Evolutionary conservation across 352 stramenopile species (phyloP).

Genomic region (Sclerospora graminicola): DNA sequence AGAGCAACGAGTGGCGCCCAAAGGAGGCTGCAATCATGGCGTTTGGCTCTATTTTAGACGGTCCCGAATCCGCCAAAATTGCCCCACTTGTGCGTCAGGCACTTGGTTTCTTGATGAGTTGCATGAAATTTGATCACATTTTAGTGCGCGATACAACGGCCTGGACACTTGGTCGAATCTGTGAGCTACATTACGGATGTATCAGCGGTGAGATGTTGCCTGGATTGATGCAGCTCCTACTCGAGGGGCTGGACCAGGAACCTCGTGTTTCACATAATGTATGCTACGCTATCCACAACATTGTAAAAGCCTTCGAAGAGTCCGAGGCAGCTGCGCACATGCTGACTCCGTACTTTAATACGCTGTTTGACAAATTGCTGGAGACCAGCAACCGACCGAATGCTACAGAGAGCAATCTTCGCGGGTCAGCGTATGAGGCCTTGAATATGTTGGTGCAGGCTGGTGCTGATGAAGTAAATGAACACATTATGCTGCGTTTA

Average conservation of each 20-base stretch:
- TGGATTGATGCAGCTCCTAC: constrained; percentile 78
- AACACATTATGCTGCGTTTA: constrained; percentile 74
- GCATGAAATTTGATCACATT: constrained; percentile 86
- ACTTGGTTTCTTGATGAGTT: constrained; percentile 89
- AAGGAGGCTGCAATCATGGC: constrained; percentile 96
- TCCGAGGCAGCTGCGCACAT: constrained; percentile 70
- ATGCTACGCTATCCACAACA: constrained; percentile 95
- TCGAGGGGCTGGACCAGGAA: constrained; percentile 77
- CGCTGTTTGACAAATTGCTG: constrained; percentile 89
- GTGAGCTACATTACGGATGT: constrained; percentile 87
- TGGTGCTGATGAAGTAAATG: constrained; percentile 59
- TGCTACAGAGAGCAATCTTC: constrained; percentile 85
- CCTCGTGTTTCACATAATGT: constrained; percentile 91
- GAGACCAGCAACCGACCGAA: constrained; percentile 85
- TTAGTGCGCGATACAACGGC: constrained; percentile 95
- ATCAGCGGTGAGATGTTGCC: constrained; percentile 88
- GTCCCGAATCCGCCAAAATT: constrained; percentile 87
- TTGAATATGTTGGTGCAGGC: constrained; percentile 91
- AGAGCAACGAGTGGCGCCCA: constrained; percentile 89
- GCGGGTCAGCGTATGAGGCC: constrained; percentile 88
- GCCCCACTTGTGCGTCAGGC: constrained; percentile 86
- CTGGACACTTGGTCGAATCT: constrained; percentile 94
- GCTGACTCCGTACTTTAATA: constrained; percentile 86
- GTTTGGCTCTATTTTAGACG: constrained; percentile 94
- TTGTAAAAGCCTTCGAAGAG: constrained; percentile 89